Evolutionary conservation across 345 rosid genomes (phyloP), one percentile per base, ranked within the genome.

Genomic region (Hibiscus tridactylites): DNA sequence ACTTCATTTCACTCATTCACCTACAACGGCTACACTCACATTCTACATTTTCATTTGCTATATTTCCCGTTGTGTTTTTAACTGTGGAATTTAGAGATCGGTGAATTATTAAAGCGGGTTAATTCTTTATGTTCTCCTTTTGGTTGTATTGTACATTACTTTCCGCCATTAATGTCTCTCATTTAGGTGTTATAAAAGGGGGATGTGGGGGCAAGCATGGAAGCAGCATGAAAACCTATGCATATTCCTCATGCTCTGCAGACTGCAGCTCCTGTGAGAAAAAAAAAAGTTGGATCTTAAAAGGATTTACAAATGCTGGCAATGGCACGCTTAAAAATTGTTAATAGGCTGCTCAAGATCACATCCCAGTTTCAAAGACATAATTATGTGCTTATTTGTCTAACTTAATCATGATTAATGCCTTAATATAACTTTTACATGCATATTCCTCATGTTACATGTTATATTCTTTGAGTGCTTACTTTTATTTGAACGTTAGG

Each of bases 21-120:
- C 17, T 54, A 31, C 73, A 81, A 81, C 79, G 80, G 79, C 84
- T 71, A 64, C 12, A 44, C 9, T 72, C 39, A 13, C 60, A 66
- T 21, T 15, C 65, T 60, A 26, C 63, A 69, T 61, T 80, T 71
- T 71, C 73, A 57, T 57, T n/a, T 37, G 5, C 39, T 56, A 52
- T 9, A 19, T 65, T 64, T 65, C 8, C 12, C 35, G 6, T 35
- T 47, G 39, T 26, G 57, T 7, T 47, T 66, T 67, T 28, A 58
- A 37, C 33, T 24, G 31, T 26, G 6, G 33, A 11, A 21, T 49
- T 49, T 49, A 58, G 17, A 17, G 11, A 28, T 28, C 24, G 31
- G 12, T 9, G 21, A 15, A 49, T 15, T 47, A 28, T 67, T 67
- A 49, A 67, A 28, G 35, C 4, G 44, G 3, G 26, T 3, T 24